A percentile compares a stretch with the other conserved stretches of the same genome.
phyloP scores from a whole-genome alignment of 345 rosid genomes.

The Lumnitzera littorea region DNA sequence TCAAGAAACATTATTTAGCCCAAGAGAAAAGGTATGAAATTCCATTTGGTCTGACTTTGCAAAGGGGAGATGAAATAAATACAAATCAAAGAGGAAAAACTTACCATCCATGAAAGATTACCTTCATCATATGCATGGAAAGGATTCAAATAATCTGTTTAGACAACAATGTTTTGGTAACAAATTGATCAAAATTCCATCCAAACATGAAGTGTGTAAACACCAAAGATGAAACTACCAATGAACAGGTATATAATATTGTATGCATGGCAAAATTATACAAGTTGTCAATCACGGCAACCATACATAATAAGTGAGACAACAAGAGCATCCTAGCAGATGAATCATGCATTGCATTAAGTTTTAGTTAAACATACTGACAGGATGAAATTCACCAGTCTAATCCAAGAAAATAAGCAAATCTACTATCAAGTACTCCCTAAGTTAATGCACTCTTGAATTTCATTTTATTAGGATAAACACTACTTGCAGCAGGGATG shows the following conservation, averaged over 20 bases:
- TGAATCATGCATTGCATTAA: no score
- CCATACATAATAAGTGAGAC: neutral
- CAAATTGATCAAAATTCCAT: neutral
- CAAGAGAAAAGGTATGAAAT: neutral
- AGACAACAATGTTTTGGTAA: neutral
- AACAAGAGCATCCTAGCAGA: neutral
- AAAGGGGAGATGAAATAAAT: no score
- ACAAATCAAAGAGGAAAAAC: slow-evolving; percentile 4
- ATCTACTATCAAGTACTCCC: no score
- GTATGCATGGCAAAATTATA: no score
- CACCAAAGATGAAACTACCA: no score
- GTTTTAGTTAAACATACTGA: neutral
- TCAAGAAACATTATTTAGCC: no score
- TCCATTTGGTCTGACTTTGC: neutral
- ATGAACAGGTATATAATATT: no score
- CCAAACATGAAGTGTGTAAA: no score
- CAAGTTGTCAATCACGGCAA: neutral
- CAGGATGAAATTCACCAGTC: neutral
- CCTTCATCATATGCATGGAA: slow-evolving; percentile 75
- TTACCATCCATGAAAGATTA: slow-evolving; percentile 64
- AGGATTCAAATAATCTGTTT: slow-evolving; percentile 53
- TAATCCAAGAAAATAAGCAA: neutral
- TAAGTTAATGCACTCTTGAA: no score
- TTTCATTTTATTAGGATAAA: no score
- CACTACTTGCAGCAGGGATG: no score